Base-by-base conservation (phyloP, 2,329 filamentous ascomycete genomes). In the Colletotrichum orbiculare region DNA sequence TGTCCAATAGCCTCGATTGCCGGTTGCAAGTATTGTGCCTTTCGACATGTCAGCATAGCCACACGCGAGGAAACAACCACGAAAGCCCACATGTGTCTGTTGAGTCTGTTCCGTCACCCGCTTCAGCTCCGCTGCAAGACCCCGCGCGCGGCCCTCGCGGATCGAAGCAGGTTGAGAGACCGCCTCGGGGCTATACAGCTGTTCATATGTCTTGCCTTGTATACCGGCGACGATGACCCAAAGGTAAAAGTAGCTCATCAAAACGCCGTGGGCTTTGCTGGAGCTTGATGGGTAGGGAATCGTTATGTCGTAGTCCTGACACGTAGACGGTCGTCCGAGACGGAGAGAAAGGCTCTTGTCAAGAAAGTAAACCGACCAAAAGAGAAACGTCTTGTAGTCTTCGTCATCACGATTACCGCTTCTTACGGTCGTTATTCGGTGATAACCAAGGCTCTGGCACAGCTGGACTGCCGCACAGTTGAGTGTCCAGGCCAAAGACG, bases 281-380 rank as follows among this genome's bases (percentile, higher is more conserved):
- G 64, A 77, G 79, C 35, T 73, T 66, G n/a, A 73, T 68, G 69
- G 71, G 68, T 68, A 73, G 43, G 74, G 79, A 6, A 77, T 73
- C 13, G 74, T 84, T 60, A 89, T 84, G 64, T 89, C 86, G 73
- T 83, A 87, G 68, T 87, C 84, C 47, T 84, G 85, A 2, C 89
- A 80, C 5, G 80, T 79, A 0, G 85, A 83, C 0, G 84, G 76
- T 13, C 79, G 80, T 0, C 87, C 87, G 4, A 89, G 74, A 3
- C 85, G 81, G 3, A 89, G 78, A 0, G 85, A 84, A 15, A 89
- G 74, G 15, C 80, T 80, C 64, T 85, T 87, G 65, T 88, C 83
- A 13, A 88, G 74, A 50, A 83, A 81, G 67, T 89, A 89, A 0
- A 84, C 74, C 42, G 77, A 79, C 87, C 87, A 89, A 70, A 89